Conservation (phyloP, 2,329 filamentous ascomycete genomes). For the Aspergillus ruber region DNA sequence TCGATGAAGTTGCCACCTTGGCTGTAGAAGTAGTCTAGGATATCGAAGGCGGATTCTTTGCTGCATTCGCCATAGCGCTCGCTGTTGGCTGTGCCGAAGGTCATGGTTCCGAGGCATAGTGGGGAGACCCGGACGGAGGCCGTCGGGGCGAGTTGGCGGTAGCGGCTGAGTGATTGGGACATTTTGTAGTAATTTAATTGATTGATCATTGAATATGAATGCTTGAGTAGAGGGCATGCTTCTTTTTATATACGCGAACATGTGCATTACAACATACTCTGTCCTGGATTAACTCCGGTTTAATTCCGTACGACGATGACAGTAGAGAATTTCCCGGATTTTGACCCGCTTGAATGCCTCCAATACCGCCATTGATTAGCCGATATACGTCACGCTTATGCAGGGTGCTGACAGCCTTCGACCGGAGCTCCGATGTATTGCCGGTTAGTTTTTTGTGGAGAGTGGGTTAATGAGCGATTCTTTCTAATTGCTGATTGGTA, state of each 20-base stretch:
- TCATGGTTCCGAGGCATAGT: slow-evolving; percentile 51
- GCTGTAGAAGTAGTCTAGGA: slow-evolving; percentile 46
- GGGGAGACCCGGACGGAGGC: slow-evolving; percentile 49
- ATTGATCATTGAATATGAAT: not conserved
- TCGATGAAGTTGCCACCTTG: slow-evolving; percentile 51
- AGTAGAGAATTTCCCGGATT: not conserved
- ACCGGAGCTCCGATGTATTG: too few species aligned
- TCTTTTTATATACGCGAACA: not conserved
- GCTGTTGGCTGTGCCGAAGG: slow-evolving; percentile 43
- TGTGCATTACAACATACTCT: not conserved
- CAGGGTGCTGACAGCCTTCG: not conserved
- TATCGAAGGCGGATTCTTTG: slow-evolving; percentile 44
- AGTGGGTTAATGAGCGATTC: too few species aligned
- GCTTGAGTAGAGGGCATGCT: too few species aligned
- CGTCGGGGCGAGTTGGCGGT: slow-evolving; percentile 46
- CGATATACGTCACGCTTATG: not conserved
- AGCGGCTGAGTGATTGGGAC: slow-evolving; percentile 38
- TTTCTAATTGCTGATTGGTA: too few species aligned
- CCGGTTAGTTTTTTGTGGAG: too few species aligned
- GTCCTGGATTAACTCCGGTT: not conserved
- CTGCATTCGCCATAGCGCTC: slow-evolving; percentile 34
- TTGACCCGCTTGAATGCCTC: not conserved
- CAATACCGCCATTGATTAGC: too few species aligned
- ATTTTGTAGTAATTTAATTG: not conserved
- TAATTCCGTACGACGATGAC: not conserved